Conservation (phyloP, 495 filamentous ascomycete genomes). For the Aspergillus cristatus region DNA sequence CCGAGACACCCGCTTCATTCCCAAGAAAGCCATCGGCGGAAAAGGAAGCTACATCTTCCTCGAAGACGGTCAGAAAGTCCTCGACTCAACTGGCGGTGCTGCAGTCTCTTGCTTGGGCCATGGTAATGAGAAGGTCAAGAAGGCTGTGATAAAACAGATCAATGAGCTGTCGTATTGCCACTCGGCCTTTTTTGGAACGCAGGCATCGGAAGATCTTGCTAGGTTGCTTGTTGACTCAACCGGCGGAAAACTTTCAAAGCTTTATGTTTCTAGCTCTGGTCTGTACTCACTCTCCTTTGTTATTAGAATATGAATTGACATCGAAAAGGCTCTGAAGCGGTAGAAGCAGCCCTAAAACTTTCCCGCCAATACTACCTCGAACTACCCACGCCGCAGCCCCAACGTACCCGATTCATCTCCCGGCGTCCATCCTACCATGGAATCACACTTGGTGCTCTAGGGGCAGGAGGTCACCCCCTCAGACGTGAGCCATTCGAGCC, state of each 20-base stretch:
- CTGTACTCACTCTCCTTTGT: not conserved
- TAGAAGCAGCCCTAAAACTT: constrained; percentile 60
- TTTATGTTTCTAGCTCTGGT: constrained; percentile 51
- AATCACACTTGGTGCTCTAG: constrained; percentile 58
- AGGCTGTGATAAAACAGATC: constrained; percentile 42
- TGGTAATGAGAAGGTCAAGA: constrained; percentile 32
- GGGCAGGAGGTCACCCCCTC: constrained; percentile 52
- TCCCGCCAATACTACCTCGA: constrained; percentile 56
- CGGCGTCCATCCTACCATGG: constrained; percentile 69
- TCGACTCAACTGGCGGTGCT: constrained; percentile 51
- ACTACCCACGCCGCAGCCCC: constrained; percentile 32
- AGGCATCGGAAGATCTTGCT: constrained; percentile 37
- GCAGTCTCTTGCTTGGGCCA: constrained; percentile 44
- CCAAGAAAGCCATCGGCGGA: constrained; percentile 31
- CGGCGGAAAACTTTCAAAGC: constrained; percentile 32
- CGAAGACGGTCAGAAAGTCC: constrained; percentile 52
- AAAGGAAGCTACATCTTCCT: constrained; percentile 40
- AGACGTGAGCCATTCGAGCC: constrained; percentile 59
- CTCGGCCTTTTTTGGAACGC: constrained; percentile 41
- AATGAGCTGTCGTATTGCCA: constrained; percentile 44
- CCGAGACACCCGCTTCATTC: constrained; percentile 30
- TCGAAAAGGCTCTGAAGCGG: constrained; percentile 54
- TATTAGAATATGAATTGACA: not conserved
- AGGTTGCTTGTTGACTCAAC: constrained; percentile 37
- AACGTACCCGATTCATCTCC: constrained; percentile 53